Evolutionary conservation across 306 rosid species (phyloP).

Genomic region (Cajanus cajan): DNA sequence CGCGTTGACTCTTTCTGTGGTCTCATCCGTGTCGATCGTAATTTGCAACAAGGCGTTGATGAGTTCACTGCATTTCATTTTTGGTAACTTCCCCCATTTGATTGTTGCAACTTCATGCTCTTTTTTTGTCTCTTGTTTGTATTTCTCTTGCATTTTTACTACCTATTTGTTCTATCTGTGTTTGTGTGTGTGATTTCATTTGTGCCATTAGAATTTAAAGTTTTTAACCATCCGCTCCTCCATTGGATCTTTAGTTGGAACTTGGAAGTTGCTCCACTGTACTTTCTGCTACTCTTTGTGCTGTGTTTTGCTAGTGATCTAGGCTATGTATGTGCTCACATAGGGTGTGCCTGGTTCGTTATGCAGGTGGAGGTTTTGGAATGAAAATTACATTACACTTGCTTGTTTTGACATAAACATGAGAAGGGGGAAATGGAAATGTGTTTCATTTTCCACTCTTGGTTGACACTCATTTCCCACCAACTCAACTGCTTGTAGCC

Average conservation of each 20-base stretch:
- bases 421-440: slow-evolving; percentile 27
- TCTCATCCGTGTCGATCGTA: slow-evolving; percentile 86
- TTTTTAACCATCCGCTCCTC: background rate
- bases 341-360: slow-evolving; percentile 12
- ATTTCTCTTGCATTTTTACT: background rate
- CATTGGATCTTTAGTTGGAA: background rate
- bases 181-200: slow-evolving; percentile 23
- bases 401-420: slow-evolving; percentile 23
- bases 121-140: background rate
- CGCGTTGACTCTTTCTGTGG: slow-evolving; percentile 87
- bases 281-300: slow-evolving; percentile 15
- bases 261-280: background rate
- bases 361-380: background rate
- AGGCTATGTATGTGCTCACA: background rate
- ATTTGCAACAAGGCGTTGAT: slow-evolving; percentile 86
- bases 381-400: slow-evolving; percentile 25
- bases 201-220: slow-evolving; percentile 7
- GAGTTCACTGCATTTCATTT: slow-evolving; percentile 74
- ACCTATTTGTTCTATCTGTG: background rate
- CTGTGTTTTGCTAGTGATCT: slow-evolving; percentile 11
- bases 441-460: slow-evolving; percentile 18
- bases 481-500: slow-evolving; percentile 5
- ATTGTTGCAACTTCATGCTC: background rate
- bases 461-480: slow-evolving; percentile 31
- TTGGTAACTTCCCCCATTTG: slow-evolving; percentile 45